phyloP scores from a whole-genome alignment of 805 yeast genomes.

The Candida sphagnicola region DNA sequence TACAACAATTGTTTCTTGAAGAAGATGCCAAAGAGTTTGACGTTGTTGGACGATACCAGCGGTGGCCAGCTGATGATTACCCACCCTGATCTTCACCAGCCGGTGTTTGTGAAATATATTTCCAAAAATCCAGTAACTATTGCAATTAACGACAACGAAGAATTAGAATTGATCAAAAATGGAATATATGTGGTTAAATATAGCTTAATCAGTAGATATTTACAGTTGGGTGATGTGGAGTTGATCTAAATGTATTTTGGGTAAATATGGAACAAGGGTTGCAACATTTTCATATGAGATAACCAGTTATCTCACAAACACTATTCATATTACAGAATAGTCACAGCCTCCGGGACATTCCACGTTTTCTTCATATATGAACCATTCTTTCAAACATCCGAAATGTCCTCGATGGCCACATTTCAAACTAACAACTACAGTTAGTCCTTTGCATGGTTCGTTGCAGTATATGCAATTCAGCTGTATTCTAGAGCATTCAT shows the following conservation, averaged over 20 bases:
- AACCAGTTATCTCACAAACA: too few relatives aligned
- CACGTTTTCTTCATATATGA: slow-evolving; percentile 53
- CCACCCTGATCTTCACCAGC: slow-evolving; percentile 68
- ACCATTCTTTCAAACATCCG: slow-evolving; percentile 78
- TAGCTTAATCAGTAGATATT: slow-evolving; percentile 31
- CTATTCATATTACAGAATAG: too few relatives aligned
- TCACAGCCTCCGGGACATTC: slow-evolving; percentile 85
- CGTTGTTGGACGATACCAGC: slow-evolving; percentile 70
- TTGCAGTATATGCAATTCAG: slow-evolving; percentile 77
- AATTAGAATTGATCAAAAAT: slow-evolving; percentile 52
- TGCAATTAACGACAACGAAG: slow-evolving; percentile 37
- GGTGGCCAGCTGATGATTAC: slow-evolving; percentile 67
- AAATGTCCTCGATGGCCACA: slow-evolving; percentile 92
- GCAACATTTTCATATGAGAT: too few relatives aligned
- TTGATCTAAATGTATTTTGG: slow-evolving; percentile 20
- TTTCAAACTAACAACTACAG: slow-evolving; percentile 49
- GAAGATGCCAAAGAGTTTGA: slow-evolving; percentile 64
- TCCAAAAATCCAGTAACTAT: slow-evolving; percentile 23
- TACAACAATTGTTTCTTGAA: slow-evolving; percentile 65
- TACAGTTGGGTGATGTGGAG: slow-evolving; percentile 34
- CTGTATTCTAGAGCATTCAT: slow-evolving; percentile 54
- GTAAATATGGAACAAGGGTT: neutral
- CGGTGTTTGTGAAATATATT: slow-evolving; percentile 67
- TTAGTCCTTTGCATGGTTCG: slow-evolving; percentile 69
- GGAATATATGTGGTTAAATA: slow-evolving; percentile 77